Conservation (phyloP, 768 basidiomycete genomes). For the Filobasidium floriforme region DNA sequence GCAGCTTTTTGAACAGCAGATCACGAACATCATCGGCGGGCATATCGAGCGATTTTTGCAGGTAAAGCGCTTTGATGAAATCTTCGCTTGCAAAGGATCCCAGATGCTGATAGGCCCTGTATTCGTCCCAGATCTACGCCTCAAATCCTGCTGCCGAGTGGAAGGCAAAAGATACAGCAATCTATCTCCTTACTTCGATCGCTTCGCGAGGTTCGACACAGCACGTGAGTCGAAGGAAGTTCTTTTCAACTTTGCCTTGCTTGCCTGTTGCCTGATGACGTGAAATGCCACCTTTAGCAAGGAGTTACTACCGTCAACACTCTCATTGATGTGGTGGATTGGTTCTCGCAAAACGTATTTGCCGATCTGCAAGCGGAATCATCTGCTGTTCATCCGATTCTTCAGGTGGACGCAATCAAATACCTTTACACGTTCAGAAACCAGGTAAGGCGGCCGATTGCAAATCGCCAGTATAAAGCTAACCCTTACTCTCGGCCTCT, state of each 20-base stretch:
- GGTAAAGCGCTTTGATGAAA: constrained; percentile 26
- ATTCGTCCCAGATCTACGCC: constrained; percentile 51
- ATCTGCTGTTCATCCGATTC: constrained; percentile 70
- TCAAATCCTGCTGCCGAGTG: constrained; percentile 57
- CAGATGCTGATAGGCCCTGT: not conserved
- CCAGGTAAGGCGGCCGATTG: constrained; percentile 54
- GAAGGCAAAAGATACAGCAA: constrained; percentile 88
- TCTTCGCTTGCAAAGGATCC: not conserved
- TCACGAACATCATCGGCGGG: constrained; percentile 77
- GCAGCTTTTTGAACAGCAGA: constrained; percentile 64
- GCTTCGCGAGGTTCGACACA: constrained; percentile 81
- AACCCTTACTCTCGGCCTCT: constrained; percentile 9
- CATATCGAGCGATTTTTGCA: constrained; percentile 72
- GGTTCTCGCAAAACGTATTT: constrained; percentile 87
- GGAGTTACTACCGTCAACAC: constrained; percentile 90
- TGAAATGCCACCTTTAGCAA: constrained; percentile 50
- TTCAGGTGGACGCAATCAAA: constrained; percentile 93
- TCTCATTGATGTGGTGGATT: constrained; percentile 85
- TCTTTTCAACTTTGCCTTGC: not conserved
- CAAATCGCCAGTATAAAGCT: not conserved
- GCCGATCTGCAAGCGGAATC: constrained; percentile 68
- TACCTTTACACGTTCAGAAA: constrained; percentile 93
- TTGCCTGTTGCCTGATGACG: not conserved
- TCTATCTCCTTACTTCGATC: constrained; percentile 86
- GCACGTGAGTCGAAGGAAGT: constrained; percentile 52